A percentile compares a stretch with the other conserved stretches of the same genome.
Conservation (phyloP, 306 rosid species). For the Argentina anserina region DNA sequence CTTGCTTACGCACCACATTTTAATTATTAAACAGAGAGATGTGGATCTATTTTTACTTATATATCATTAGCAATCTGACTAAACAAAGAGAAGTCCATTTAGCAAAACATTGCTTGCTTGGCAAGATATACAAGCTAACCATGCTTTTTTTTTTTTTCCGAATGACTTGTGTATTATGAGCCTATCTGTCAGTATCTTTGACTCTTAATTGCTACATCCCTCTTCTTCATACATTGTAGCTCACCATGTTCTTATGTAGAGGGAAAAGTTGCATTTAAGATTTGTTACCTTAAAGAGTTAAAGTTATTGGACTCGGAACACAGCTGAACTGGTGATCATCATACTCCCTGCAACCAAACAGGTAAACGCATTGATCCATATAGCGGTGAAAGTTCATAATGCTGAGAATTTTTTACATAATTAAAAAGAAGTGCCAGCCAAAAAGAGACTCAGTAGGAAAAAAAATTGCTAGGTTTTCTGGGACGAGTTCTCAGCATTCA, state of each 20-base stretch:
- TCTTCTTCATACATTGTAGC: not conserved
- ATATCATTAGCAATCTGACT: not conserved
- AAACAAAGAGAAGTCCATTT: not conserved
- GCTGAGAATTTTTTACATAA: not conserved
- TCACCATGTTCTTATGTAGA: not conserved
- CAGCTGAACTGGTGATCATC: not conserved
- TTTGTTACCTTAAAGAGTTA: not conserved
- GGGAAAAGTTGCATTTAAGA: not conserved
- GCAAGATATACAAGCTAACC: not conserved
- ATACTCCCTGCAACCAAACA: not conserved
- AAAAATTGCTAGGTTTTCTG: not conserved
- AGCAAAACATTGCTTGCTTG: not conserved
- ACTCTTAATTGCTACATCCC: not conserved
- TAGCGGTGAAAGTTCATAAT: not conserved
- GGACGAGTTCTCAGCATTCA: not conserved
- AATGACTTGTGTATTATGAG: not conserved
- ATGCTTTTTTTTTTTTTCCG: not conserved
- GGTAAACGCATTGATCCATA: not conserved
- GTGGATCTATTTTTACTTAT: not conserved
- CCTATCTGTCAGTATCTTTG: not conserved
- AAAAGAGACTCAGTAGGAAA: not conserved
- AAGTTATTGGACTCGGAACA: not conserved
- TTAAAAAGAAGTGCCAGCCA: not conserved
- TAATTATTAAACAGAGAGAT: not conserved
- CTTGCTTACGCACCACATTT: not conserved